Percentiles rank a stretch among this genome's conserved stretches.
phyloP scores from a whole-genome alignment of 768 basidiomycete genomes.

The Suillus subluteus region DNA sequence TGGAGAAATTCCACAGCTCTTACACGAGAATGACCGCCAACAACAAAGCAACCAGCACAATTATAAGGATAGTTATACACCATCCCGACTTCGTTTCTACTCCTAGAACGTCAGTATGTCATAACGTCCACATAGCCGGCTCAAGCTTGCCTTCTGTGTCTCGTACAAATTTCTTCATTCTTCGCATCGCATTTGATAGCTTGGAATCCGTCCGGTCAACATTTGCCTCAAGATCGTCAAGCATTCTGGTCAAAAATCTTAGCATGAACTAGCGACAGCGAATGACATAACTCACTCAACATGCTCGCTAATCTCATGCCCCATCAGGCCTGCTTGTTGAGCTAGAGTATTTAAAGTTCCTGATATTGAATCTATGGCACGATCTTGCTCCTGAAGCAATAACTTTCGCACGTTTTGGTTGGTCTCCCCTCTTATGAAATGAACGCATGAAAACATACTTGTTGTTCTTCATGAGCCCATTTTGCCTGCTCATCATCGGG shows the following conservation, averaged over 20 bases:
- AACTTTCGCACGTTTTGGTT: slow-evolving; percentile 50
- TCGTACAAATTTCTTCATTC: slow-evolving; percentile 79
- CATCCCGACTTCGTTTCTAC: slow-evolving; percentile 86
- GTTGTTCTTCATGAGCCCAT: slow-evolving; percentile 88
- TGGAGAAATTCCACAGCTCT: slow-evolving; percentile 9
- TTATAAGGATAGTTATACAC: slow-evolving; percentile 85
- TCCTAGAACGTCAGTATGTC: slow-evolving; percentile 9
- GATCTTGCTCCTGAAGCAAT: slow-evolving; percentile 88
- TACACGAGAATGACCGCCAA: slow-evolving; percentile 79
- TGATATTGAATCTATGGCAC: slow-evolving; percentile 83
- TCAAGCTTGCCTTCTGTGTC: slow-evolving; percentile 71
- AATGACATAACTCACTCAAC: slow-evolving; percentile 67
- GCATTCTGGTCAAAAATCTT: slow-evolving; percentile 55
- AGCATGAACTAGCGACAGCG: slow-evolving; percentile 11
- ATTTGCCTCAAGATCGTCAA: slow-evolving; percentile 74
- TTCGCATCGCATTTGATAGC: slow-evolving; percentile 64
- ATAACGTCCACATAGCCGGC: neutral
- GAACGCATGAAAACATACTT: slow-evolving; percentile 46
- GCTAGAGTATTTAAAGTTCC: slow-evolving; percentile 85
- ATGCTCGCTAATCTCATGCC: slow-evolving; percentile 89
- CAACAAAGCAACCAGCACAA: slow-evolving; percentile 77
- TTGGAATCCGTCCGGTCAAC: slow-evolving; percentile 73
- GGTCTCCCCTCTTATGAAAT: neutral
- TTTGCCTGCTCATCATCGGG: slow-evolving; percentile 69
- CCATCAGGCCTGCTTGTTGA: slow-evolving; percentile 94